Evolutionary conservation across 768 basidiomycete genomes (phyloP), one percentile per base, ranked within the genome.

Genomic region (Xanthoconium purpureum): DNA sequence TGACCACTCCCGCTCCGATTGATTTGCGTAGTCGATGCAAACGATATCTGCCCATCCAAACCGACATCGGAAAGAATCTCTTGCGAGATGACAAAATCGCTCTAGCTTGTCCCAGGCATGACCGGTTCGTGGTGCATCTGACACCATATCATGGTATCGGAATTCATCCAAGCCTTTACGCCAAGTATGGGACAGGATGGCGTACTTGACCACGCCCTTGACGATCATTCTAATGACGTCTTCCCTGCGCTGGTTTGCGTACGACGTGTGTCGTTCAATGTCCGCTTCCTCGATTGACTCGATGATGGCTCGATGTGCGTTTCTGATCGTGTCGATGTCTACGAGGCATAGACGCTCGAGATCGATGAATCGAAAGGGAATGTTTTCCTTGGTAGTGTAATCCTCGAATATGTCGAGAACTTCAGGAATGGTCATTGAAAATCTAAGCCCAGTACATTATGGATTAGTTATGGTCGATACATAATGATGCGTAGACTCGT

Each of bases 221-320:
- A 66, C 66, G 1, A 66, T 67, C 20, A 38, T 49, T 32, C 49
- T 45, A 29, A 67, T 62, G 14, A 67, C 65, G 6, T 65, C 63
- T 38, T 62, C 59, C 36, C 63, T 54, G 42, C 66, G 57, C 28
- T 66, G 65, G 32, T 67, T 64, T 14, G 59, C 59, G n/a, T 66
- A 59, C 24, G 66, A 62, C 0, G 65, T 59, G 14, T 67, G 65
- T 28, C 48, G 59, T 18, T 58, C 57, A 17, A 67, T 64, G 29
- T 66, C 65, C 9, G 20, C 46, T 51, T 66, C 65, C 28, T 32
- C n/a, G n/a, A 66, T 58, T 5, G 57, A 58, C 15, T 61, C 49
- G 59, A 66, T 59, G 6, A 18, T 40, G 17, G 47, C 12, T 38
- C 39, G 56, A 20, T 58, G 50, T 7, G 55, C 44, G 3, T 56